Conservation (phyloP, 2,329 filamentous ascomycete genomes). For the Arthroderma sp. region DNA sequence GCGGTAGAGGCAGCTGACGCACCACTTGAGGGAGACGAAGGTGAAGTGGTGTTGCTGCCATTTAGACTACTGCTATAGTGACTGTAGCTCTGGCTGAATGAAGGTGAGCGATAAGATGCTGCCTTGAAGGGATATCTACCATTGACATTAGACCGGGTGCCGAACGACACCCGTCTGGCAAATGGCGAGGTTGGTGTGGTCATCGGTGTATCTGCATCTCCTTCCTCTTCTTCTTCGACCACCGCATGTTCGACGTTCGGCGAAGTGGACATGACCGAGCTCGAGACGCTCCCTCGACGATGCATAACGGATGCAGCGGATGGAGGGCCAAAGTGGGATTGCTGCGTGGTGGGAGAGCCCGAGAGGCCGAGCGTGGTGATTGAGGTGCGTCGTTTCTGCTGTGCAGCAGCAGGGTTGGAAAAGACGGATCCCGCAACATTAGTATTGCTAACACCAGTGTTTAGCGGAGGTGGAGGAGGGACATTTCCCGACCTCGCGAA, state of each 20-base stretch:
- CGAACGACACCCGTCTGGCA: conserved; percentile 77
- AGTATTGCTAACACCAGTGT: conserved; percentile 38
- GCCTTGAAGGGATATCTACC: conserved; percentile 42
- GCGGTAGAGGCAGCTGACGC: conserved; percentile 17
- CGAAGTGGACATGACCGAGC: conserved; percentile 36
- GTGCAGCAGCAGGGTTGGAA: conserved; percentile 35
- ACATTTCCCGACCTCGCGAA: conserved; percentile 20
- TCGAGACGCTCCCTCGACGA: conserved; percentile 57
- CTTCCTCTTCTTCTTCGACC: conserved; percentile 56
- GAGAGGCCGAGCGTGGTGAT: conserved; percentile 63
- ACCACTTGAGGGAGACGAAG: conserved; percentile 9
- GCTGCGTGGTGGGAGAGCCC: conserved; percentile 51
- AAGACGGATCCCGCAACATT: conserved; percentile 16
- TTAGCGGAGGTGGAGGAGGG: conserved; percentile 32
- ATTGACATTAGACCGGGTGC: conserved; percentile 53
- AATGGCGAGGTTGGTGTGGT: conserved; percentile 55
- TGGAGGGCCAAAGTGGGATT: conserved; percentile 38
- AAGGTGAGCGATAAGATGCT: no score
- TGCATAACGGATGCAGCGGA: conserved; percentile 18
- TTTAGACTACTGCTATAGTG: no score
- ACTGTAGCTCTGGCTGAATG: no score
- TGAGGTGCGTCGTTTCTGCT: conserved; percentile 51
- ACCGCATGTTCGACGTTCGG: conserved; percentile 30
- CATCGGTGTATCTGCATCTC: conserved; percentile 45
- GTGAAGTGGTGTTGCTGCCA: no score